These are phyloP conservation scores for Epichloe aotearoae DNA, from an alignment of 2,329 filamentous ascomycete species.

Conservation along the genomic window DNA sequence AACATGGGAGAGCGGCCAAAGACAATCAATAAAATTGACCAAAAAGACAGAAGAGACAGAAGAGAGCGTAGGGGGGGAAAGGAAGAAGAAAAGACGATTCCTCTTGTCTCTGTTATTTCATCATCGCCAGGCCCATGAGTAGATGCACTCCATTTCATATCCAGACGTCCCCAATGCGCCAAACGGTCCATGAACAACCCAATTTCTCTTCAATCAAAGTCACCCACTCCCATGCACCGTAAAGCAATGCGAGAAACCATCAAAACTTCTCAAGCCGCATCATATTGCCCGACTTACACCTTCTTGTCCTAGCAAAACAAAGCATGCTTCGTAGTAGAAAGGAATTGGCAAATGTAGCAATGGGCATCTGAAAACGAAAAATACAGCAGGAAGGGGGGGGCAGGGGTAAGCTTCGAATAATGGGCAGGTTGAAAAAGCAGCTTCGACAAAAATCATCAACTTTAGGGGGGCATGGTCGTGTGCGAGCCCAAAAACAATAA, in stretches of 20 bases:
- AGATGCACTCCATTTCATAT: background rate
- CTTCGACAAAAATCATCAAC: background rate
- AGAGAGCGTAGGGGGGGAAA: background rate
- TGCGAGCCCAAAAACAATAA: background rate
- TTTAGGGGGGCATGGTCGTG: background rate
- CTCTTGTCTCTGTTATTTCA: background rate
- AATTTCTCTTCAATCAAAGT: background rate
- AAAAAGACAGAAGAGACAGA: background rate
- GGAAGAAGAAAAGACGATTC: background rate
- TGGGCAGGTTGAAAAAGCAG: no score
- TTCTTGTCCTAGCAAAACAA: background rate
- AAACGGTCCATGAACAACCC: background rate
- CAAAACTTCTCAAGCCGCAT: background rate
- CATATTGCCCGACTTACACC: background rate
- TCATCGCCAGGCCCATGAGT: background rate
- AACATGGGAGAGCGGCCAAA: no score
- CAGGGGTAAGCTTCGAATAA: no score
- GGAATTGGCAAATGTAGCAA: background rate
- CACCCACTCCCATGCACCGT: constrained; percentile 1
- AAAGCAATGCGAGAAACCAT: background rate
- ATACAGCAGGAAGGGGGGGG: background rate
- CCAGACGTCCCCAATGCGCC: constrained; percentile 2
- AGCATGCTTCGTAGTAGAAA: background rate
- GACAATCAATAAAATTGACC: no score
- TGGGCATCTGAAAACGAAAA: background rate